phyloP scores from a whole-genome alignment of 1,284 basidiomycete species.

The Golubevia pallescens region DNA sequence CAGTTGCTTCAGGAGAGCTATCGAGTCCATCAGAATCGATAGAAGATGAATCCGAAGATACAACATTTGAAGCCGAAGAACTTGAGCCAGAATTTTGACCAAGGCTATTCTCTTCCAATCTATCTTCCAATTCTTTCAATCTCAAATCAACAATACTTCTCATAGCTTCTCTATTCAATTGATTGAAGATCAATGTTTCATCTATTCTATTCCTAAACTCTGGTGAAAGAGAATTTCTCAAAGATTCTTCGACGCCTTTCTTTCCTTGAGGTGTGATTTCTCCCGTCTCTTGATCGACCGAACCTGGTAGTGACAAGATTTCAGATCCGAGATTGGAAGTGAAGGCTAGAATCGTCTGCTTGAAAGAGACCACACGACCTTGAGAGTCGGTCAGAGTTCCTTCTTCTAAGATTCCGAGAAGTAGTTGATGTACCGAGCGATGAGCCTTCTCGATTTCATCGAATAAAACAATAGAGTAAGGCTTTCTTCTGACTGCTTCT shows the following conservation, averaged over 20 bases:
- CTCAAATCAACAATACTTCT: slow-evolving; percentile 33
- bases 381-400: slow-evolving; percentile 28
- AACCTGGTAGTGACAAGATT: slow-evolving; percentile 20
- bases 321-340: slow-evolving; percentile 42
- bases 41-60: not conserved
- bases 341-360: slow-evolving; percentile 22
- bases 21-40: not conserved
- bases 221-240: slow-evolving; percentile 22
- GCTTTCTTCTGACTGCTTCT: slow-evolving; percentile 27
- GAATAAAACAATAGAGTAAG: slow-evolving; percentile 34
- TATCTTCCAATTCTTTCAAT: slow-evolving; percentile 19
- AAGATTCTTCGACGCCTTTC: slow-evolving; percentile 10
- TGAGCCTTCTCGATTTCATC: slow-evolving; percentile 42
- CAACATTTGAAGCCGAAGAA: no score
- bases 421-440: slow-evolving; percentile 19
- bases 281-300: slow-evolving; percentile 17
- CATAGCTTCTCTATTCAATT: slow-evolving; percentile 17
- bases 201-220: slow-evolving; percentile 46
- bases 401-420: slow-evolving; percentile 38
- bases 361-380: slow-evolving; percentile 30
- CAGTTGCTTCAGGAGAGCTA: not conserved
- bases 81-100: not conserved
- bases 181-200: slow-evolving; percentile 36
- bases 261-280: slow-evolving; percentile 14
- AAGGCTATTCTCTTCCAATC: slow-evolving; percentile 18